Evolutionary conservation across 2,329 filamentous ascomycete genomes (phyloP).

Genomic region (Atkinsonella texensis): DNA sequence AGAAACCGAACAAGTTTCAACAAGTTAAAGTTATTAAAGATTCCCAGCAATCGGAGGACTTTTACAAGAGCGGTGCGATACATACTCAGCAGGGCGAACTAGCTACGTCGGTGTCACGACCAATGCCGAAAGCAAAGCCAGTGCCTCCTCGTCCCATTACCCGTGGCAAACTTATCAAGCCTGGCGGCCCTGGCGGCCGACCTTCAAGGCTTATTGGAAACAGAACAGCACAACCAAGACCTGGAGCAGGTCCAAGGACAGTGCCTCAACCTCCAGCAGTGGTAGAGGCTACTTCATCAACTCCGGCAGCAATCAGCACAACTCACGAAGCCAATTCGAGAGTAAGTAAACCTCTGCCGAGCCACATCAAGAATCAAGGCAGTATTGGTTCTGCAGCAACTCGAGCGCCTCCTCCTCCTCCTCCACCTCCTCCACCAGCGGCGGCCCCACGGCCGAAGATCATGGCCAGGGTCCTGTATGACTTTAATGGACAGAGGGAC

Average conservation of each 20-base stretch:
- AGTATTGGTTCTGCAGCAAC: constrained; percentile 36
- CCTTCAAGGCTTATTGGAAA: constrained; percentile 57
- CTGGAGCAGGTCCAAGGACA: constrained; percentile 22
- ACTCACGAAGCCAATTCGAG: constrained; percentile 4
- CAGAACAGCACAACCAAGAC: constrained; percentile 32
- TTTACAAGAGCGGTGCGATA: constrained; percentile 87
- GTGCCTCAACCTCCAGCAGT: constrained; percentile 24
- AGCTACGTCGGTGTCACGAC: constrained; percentile 67
- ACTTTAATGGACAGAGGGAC: constrained; percentile 72
- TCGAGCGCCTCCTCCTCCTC: constrained; percentile 46
- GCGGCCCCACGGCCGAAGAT: constrained; percentile 51
- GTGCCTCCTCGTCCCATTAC: constrained; percentile 84
- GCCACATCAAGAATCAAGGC: constrained; percentile 43
- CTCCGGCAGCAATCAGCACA: background rate
- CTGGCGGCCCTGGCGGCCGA: constrained; percentile 72
- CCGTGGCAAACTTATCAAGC: constrained; percentile 81
- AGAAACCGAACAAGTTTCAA: constrained; percentile 90
- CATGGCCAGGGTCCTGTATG: constrained; percentile 82
- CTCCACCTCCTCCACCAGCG: constrained; percentile 44
- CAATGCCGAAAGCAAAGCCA: constrained; percentile 78
- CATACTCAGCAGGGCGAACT: constrained; percentile 80
- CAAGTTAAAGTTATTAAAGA: constrained; percentile 86
- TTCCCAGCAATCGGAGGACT: constrained; percentile 61
- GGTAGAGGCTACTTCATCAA: constrained; percentile 4
- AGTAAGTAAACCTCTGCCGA: constrained; percentile 24